Conservation (phyloP, 495 filamentous ascomycete species). For the Xylaria acuta region DNA sequence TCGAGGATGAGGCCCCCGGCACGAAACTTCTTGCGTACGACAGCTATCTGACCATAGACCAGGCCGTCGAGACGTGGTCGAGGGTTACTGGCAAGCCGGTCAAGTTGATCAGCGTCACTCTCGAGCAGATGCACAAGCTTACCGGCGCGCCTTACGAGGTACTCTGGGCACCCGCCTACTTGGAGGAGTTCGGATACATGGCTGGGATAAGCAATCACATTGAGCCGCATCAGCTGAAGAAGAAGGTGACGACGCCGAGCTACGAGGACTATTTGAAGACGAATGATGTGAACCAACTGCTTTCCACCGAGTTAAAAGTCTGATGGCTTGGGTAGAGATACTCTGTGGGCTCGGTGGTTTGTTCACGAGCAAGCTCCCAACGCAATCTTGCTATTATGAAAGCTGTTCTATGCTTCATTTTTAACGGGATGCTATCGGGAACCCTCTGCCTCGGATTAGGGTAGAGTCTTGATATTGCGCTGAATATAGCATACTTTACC, state of each 20-base stretch:
- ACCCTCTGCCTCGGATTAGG: no score
- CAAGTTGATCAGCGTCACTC: conserved; percentile 35
- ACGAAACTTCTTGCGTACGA: conserved; percentile 54
- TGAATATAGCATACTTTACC: no score
- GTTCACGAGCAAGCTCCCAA: neutral
- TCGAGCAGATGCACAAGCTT: conserved; percentile 42
- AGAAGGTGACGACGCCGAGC: conserved; percentile 33
- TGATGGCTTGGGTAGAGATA: neutral
- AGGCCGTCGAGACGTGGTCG: conserved; percentile 43
- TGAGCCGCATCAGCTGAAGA: conserved; percentile 45
- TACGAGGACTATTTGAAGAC: conserved; percentile 46
- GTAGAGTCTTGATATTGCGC: neutral
- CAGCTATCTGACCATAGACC: conserved; percentile 40
- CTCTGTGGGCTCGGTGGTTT: neutral
- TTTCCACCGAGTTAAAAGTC: conserved; percentile 12
- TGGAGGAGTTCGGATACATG: conserved; percentile 51
- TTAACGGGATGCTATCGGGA: neutral
- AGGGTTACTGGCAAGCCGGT: conserved; percentile 44
- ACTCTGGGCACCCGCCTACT: conserved; percentile 41
- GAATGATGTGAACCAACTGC: conserved; percentile 31
- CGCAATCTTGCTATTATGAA: neutral
- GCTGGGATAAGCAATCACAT: conserved; percentile 45
- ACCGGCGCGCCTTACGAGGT: conserved; percentile 48
- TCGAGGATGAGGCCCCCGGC: conserved; percentile 47
- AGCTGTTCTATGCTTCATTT: neutral